These are phyloP conservation scores for Monosporascus cannonballus DNA, from an alignment of 2,329 filamentous ascomycete species.

Conservation along the genomic window DNA sequence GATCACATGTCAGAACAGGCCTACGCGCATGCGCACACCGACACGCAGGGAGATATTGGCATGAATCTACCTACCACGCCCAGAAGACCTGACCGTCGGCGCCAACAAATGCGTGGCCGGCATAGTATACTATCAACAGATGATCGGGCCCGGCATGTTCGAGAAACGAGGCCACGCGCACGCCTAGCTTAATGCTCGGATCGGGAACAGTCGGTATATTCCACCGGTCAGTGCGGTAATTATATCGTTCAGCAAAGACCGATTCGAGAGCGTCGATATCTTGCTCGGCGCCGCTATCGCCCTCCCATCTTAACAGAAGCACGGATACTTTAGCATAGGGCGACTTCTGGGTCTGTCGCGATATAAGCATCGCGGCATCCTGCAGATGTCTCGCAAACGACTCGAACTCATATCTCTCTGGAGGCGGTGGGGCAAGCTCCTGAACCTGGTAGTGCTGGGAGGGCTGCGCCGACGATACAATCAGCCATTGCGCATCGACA, in stretches of 20 bases:
- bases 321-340: conserved; percentile 55
- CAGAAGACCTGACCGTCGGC: conserved; percentile 57
- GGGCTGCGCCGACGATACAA: conserved; percentile 8
- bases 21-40: background rate
- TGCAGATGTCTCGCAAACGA: conserved; percentile 61
- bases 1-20: conserved; percentile 31
- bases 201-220: conserved; percentile 54
- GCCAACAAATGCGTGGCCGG: conserved; percentile 54
- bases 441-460: conserved; percentile 23
- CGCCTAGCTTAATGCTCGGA: conserved; percentile 55
- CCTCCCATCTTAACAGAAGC: conserved; percentile 56
- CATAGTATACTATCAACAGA: conserved; percentile 59
- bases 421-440: conserved; percentile 23
- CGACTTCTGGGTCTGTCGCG: conserved; percentile 53
- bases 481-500: conserved; percentile 4
- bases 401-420: conserved; percentile 57
- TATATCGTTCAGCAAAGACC: conserved; percentile 54
- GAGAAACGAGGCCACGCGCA: conserved; percentile 54
- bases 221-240: conserved; percentile 55
- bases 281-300: conserved; percentile 46
- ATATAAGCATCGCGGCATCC: conserved; percentile 62
- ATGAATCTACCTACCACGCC: conserved; percentile 51
- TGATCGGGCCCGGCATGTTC: conserved; percentile 52
- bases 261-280: conserved; percentile 51
- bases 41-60: conserved; percentile 3